Evolutionary conservation across 2,329 filamentous ascomycete genomes (phyloP).

Genomic region (Cladosporium sp.): DNA sequence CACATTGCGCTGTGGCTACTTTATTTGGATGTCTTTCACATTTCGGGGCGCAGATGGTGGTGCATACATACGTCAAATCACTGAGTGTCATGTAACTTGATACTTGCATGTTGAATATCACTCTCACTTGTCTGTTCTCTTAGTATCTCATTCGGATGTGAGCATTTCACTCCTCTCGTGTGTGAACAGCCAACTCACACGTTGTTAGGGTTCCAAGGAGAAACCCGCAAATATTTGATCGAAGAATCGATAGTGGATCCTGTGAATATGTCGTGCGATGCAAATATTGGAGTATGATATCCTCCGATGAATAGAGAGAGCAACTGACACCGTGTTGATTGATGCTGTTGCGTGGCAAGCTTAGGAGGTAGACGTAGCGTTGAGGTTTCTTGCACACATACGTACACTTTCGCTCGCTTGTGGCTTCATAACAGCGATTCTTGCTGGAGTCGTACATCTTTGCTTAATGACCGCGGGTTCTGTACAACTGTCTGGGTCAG

Average conservation of each 20-base stretch:
- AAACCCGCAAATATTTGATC: not conserved
- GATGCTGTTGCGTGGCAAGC: not conserved
- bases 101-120: too few species aligned
- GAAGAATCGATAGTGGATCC: not conserved
- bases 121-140: too few species aligned
- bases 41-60: not conserved
- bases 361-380: not conserved
- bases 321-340: too few species aligned
- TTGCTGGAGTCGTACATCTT: not conserved
- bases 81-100: too few species aligned
- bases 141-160: too few species aligned
- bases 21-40: not conserved
- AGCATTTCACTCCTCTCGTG: too few species aligned
- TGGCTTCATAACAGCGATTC: not conserved
- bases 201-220: not conserved
- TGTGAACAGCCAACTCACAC: too few species aligned
- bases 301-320: not conserved
- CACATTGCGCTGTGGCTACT: not conserved
- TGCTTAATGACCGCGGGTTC: not conserved
- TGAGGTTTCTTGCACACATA: not conserved
- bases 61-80: not conserved
- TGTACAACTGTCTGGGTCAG: not conserved
- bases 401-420: not conserved
- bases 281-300: too few species aligned
- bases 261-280: not conserved